Percentiles rank a stretch among this genome's conserved stretches.
These are phyloP conservation scores for Elymus sibiricus DNA, from an alignment of 176 grass and related monocot species.

Conservation along the genomic window DNA sequence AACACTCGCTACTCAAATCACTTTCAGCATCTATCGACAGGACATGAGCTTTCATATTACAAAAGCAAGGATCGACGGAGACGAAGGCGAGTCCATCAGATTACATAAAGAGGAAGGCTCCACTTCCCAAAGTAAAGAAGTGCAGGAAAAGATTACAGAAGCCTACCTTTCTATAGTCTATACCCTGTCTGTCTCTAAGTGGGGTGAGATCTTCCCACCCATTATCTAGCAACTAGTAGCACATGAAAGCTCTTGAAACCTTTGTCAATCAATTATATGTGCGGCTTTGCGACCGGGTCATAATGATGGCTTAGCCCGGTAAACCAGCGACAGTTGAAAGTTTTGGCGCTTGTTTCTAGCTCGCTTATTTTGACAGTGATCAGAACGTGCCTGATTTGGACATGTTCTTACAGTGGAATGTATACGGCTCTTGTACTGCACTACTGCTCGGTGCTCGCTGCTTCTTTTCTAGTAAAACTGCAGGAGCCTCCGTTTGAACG, in stretches of 20 bases:
- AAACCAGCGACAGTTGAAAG: conserved; percentile 31
- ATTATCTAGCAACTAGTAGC: conserved; percentile 33
- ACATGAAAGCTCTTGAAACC: conserved; percentile 12
- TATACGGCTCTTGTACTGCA: conserved; percentile 20
- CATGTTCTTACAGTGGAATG: not conserved
- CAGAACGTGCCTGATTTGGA: conserved; percentile 24
- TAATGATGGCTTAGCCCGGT: conserved; percentile 26
- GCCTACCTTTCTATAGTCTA: conserved; percentile 19
- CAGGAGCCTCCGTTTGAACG: conserved; percentile 35
- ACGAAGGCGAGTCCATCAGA: conserved; percentile 1
- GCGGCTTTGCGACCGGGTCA: conserved; percentile 38
- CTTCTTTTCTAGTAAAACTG: not conserved
- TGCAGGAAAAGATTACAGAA: not conserved
- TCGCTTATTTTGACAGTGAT: conserved; percentile 27
- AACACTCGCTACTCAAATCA: conserved; percentile 23
- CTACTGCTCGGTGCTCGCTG: too few species aligned
- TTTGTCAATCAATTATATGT: not conserved
- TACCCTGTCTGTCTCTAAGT: conserved; percentile 34
- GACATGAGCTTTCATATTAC: conserved; percentile 37
- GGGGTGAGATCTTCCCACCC: conserved; percentile 39
- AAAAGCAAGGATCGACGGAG: not conserved
- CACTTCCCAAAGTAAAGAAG: not conserved
- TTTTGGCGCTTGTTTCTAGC: conserved; percentile 16
- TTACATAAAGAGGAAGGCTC: conserved; percentile 17
- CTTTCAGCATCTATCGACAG: conserved; percentile 28